Conservation (phyloP, 177 flowering plant genomes). For the Vitis hybrid region DNA sequence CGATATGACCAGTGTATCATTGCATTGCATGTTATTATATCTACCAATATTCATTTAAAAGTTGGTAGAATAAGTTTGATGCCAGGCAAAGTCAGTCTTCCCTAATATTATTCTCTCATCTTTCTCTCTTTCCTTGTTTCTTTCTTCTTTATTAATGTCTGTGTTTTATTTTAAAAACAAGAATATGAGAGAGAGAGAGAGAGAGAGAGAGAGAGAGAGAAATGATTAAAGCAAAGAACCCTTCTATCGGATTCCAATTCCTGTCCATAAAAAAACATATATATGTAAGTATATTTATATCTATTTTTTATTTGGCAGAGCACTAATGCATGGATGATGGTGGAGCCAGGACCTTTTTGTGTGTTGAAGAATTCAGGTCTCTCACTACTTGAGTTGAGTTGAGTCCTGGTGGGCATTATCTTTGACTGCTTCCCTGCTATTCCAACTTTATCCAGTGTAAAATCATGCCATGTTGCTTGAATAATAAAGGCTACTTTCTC, state of each 20-base stretch:
- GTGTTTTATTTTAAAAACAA: not conserved
- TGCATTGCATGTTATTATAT: constrained; percentile 7
- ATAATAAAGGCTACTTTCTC: no score
- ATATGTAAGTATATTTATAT: not conserved
- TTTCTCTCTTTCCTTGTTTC: not conserved
- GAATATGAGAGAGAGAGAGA: constrained; percentile 6
- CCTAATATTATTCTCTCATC: not conserved
- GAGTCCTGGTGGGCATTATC: constrained; percentile 21
- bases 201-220: constrained; percentile 10
- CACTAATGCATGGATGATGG: constrained; percentile 2
- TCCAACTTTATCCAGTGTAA: constrained; percentile 13
- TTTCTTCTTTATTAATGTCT: not conserved
- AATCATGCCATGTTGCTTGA: no score
- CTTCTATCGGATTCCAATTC: constrained; percentile 31
- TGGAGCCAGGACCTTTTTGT: constrained; percentile 3
- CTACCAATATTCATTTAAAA: constrained; percentile 11
- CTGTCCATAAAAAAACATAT: constrained; percentile 16
- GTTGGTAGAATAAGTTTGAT: constrained; percentile 5
- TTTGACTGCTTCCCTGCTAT: constrained; percentile 6
- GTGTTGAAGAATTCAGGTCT: constrained; percentile 6
- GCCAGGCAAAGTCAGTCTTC: constrained; percentile 13
- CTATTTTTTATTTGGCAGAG: constrained; percentile 7
- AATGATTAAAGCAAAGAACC: constrained; percentile 32
- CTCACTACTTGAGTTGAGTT: constrained; percentile 8
- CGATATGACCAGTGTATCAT: constrained; percentile 25